Evolutionary conservation across 495 filamentous ascomycete genomes (phyloP), one percentile per base, ranked within the genome.

Genomic region (Penicillium salamii): DNA sequence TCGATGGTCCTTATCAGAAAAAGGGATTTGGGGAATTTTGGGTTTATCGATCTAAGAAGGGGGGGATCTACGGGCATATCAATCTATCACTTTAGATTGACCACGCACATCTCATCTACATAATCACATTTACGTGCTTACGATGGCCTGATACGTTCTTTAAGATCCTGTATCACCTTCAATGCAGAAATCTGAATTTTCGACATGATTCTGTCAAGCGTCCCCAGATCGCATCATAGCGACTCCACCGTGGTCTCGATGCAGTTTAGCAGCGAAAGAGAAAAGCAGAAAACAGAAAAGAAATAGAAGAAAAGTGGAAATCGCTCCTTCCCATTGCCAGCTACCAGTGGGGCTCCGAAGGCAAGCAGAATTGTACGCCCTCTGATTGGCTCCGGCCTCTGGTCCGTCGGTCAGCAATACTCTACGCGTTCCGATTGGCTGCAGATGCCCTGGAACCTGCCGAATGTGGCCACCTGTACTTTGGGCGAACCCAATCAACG

Each of bases 161-260:
- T n/a, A n/a, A n/a, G n/a, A n/a, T n/a, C n/a, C n/a, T n/a, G n/a
- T n/a, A n/a, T n/a, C n/a, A n/a, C n/a, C n/a, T n/a, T n/a, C n/a
- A 26, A 12, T 32, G 29, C 29, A 7, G 12, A 5, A 5, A 11
- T 7, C 5, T 11, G 12, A 12, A 32, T 11, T 32, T 46, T 43
- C 19, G 24, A 32, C 13, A 33, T 34, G 26, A 24, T 31, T 41
- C 18, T 49, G 42, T 54, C 51, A 45, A 35, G 12, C 29, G 2
- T 58, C 69, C 60, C 65, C 62, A 66, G 66, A 72, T 69, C 55
- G 56, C 50, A 62, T 52, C 46, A 45, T 35, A 55, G 8, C n/a
- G 23, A 26, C 59, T 64, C 69, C 69, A 72, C 66, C 57, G 46
- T 29, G 47, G 2, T 13, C 61, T 62, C 49, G 39, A 60, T 64